A percentile compares a stretch with the other conserved stretches of the same genome.
Evolutionary conservation across 2,329 filamentous ascomycete genomes (phyloP).

Genomic region (Pochonia chlamydosporia): DNA sequence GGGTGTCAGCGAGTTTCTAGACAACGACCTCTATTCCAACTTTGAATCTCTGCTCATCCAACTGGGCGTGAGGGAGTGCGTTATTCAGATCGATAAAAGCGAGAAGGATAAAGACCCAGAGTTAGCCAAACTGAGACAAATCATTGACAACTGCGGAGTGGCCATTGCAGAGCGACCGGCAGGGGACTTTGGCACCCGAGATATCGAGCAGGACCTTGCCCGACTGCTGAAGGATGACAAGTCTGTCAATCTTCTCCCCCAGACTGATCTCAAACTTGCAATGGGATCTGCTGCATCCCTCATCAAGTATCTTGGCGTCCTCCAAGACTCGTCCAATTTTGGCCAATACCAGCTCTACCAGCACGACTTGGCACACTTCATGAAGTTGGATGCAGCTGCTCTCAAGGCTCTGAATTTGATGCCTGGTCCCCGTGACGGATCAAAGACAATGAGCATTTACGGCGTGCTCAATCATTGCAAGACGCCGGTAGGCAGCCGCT

Average conservation of each 20-base stretch:
- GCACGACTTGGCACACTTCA: constrained; percentile 92
- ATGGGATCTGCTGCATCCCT: constrained; percentile 92
- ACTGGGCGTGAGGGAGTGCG: constrained; percentile 87
- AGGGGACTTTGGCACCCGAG: constrained; percentile 76
- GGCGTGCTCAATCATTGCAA: constrained; percentile 96
- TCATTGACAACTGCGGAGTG: constrained; percentile 88
- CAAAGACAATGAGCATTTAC: constrained; percentile 97
- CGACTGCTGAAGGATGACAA: constrained; percentile 83
- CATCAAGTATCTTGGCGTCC: constrained; percentile 87
- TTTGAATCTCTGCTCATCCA: constrained; percentile 96
- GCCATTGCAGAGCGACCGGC: constrained; percentile 75
- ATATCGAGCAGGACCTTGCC: constrained; percentile 93
- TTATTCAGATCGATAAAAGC: constrained; percentile 71
- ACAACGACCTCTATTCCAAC: constrained; percentile 97
- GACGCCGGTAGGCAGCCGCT: constrained; percentile 82
- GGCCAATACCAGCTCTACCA: constrained; percentile 97
- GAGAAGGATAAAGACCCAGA: constrained; percentile 88
- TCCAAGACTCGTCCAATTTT: constrained; percentile 91
- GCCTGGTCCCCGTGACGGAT: constrained; percentile 88
- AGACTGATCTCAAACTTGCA: constrained; percentile 88
- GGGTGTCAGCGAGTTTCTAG: constrained; percentile 95
- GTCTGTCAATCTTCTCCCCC: constrained; percentile 69
- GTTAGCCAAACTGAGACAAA: constrained; percentile 76
- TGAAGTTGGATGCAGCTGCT: constrained; percentile 95
- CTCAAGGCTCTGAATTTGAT: constrained; percentile 93